These are phyloP conservation scores for Neoascochyta sp. DNA, from an alignment of 2,329 filamentous ascomycete genomes.

Conservation along the genomic window DNA sequence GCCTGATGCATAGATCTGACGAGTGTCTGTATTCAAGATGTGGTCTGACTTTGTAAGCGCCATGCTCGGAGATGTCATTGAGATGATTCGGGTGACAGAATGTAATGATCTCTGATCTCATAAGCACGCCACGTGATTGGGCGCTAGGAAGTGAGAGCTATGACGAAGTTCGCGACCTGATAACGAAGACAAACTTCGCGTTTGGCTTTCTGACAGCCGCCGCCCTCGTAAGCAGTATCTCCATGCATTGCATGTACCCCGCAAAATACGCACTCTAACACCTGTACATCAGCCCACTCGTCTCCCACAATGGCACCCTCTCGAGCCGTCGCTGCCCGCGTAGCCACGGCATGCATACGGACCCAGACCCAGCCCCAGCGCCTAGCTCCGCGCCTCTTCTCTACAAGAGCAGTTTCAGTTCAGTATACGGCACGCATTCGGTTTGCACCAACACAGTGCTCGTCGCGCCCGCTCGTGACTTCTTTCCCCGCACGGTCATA, in stretches of 20 bases:
- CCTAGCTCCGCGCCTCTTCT: slow-evolving; percentile 18
- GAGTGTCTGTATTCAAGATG: neutral
- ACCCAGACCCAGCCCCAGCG: slow-evolving; percentile 10
- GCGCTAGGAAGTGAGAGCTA: slow-evolving; percentile 24
- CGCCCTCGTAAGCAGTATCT: slow-evolving; percentile 10
- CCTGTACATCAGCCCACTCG: slow-evolving; percentile 3
- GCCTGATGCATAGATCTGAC: neutral
- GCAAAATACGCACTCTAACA: slow-evolving; percentile 9
- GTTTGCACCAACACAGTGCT: slow-evolving; percentile 1
- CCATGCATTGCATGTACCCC: slow-evolving; percentile 3
- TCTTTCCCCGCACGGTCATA: slow-evolving; percentile 20
- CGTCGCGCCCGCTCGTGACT: too few species aligned
- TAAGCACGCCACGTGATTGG: slow-evolving; percentile 30
- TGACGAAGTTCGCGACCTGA: slow-evolving; percentile 27
- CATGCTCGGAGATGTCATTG: slow-evolving; percentile 7
- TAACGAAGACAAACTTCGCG: too few species aligned
- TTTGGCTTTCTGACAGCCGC: too few species aligned
- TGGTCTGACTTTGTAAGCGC: too few species aligned
- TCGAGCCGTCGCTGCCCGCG: slow-evolving; percentile 27
- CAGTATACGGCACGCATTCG: too few species aligned
- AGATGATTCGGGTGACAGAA: slow-evolving; percentile 6
- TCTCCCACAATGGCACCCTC: slow-evolving; percentile 33
- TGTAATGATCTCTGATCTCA: neutral
- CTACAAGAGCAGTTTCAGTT: slow-evolving; percentile 11
- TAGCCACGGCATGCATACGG: slow-evolving; percentile 16